These are phyloP conservation scores for Incumbomyces lentus DNA, from an alignment of 2,329 filamentous ascomycete genomes.

Conservation along the genomic window DNA sequence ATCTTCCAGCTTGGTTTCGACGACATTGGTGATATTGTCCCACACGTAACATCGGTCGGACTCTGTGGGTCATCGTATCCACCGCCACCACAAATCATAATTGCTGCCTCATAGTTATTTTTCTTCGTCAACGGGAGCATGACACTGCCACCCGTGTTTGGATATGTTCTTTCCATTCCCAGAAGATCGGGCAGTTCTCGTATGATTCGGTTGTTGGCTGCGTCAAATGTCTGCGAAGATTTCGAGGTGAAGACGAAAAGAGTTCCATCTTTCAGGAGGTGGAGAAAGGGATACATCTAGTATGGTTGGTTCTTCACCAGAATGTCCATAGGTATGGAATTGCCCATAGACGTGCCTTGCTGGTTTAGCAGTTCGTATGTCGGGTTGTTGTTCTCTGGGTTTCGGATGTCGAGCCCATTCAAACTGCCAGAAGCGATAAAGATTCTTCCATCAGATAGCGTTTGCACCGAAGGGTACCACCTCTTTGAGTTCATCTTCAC, in stretches of 20 bases:
- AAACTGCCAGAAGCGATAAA: slow-evolving; percentile 52
- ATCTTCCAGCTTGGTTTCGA: slow-evolving; percentile 44
- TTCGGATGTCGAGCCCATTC: slow-evolving; percentile 47
- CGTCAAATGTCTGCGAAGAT: slow-evolving; percentile 47
- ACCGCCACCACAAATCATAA: slow-evolving; percentile 51
- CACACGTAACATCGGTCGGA: slow-evolving; percentile 50
- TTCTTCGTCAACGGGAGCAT: slow-evolving; percentile 43
- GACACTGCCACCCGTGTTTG: slow-evolving; percentile 50
- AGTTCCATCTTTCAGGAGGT: slow-evolving; percentile 46
- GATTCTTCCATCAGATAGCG: slow-evolving; percentile 45
- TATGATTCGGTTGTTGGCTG: slow-evolving; percentile 35
- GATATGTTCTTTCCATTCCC: slow-evolving; percentile 49
- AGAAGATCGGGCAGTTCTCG: slow-evolving; percentile 42
- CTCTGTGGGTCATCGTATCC: slow-evolving; percentile 50
- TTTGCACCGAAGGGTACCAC: slow-evolving; percentile 54
- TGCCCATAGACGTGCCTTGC: slow-evolving; percentile 37
- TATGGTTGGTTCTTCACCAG: slow-evolving; percentile 50
- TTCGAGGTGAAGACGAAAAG: slow-evolving; percentile 49
- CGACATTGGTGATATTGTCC: slow-evolving; percentile 44
- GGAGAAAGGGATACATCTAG: slow-evolving; percentile 55
- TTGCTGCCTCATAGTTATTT: slow-evolving; percentile 44
- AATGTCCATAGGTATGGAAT: slow-evolving; percentile 43
- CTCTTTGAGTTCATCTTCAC: slow-evolving; percentile 43
- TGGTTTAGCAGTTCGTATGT: slow-evolving; percentile 51
- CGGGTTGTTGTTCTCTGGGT: slow-evolving; percentile 50